These are phyloP conservation scores for Gonapodya prolifera DNA, from an alignment of 192 early-diverging fungal species.

Conservation along the genomic window DNA sequence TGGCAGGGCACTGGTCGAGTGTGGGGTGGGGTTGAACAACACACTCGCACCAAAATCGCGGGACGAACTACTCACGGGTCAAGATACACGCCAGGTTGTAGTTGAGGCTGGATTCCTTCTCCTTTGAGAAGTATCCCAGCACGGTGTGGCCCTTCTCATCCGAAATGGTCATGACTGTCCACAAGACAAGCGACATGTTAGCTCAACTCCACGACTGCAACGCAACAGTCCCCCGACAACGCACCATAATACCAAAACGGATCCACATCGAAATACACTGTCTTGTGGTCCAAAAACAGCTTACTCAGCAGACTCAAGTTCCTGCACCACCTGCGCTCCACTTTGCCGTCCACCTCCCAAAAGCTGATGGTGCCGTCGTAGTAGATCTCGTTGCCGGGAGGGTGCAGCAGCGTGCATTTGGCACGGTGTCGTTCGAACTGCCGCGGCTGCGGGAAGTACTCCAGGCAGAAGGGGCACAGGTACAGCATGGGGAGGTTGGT, in stretches of 20 bases:
- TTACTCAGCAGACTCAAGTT: constrained; percentile 95
- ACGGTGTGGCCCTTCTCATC: constrained; percentile 81
- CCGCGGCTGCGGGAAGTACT: constrained; percentile 56
- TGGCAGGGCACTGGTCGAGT: constrained; percentile 64
- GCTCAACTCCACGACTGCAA: background rate
- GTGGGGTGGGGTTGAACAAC: too few relatives aligned
- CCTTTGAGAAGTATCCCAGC: constrained; percentile 98
- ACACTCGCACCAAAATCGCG: too few relatives aligned
- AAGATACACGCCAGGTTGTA: constrained; percentile 99
- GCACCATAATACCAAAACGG: constrained; percentile 86
- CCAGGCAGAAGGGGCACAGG: constrained; percentile 94
- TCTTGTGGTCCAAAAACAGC: constrained; percentile 97
- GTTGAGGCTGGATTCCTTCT: constrained; percentile 90
- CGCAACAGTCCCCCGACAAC: background rate
- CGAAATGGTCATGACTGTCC: constrained; percentile 59
- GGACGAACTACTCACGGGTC: constrained; percentile 28
- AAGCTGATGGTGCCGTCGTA: constrained; percentile 81
- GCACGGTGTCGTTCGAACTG: constrained; percentile 68
- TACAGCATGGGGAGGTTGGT: constrained; percentile 64
- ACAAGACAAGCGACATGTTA: background rate
- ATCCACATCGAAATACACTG: constrained; percentile 96
- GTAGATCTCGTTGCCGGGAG: constrained; percentile 99
- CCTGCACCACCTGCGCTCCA: constrained; percentile 84
- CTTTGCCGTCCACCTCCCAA: constrained; percentile 95
- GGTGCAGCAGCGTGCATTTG: constrained; percentile 85